A percentile compares a stretch with the other conserved stretches of the same genome.
Evolutionary conservation across 31 red algal species (phyloP).

Genomic region (Endocladia muricata): DNA sequence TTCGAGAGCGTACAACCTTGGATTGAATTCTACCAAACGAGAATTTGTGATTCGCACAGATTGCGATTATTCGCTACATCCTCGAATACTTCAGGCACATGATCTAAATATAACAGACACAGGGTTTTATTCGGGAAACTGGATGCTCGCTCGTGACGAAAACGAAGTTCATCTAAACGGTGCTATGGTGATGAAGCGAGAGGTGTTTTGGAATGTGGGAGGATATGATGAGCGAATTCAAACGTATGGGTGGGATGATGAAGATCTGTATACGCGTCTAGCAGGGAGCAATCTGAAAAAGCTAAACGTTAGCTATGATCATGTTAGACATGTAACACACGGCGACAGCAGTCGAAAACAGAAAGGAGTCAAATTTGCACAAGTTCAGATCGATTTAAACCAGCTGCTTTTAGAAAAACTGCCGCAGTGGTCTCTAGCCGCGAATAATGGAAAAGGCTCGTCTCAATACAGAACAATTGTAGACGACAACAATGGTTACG

Average conservation of each 20-base stretch:
- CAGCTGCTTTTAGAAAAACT: conserved; percentile 66
- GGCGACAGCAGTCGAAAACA: conserved; percentile 60
- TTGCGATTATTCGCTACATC: conserved; percentile 67
- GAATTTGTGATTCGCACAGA: conserved; percentile 54
- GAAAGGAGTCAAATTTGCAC: conserved; percentile 70
- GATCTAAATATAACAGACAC: conserved; percentile 9
- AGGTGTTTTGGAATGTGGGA: conserved; percentile 43
- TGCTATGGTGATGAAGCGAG: conserved; percentile 45
- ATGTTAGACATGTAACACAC: conserved; percentile 64
- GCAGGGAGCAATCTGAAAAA: conserved; percentile 25
- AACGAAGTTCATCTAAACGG: conserved; percentile 91
- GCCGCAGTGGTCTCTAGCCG: conserved; percentile 20
- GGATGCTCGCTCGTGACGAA: conserved; percentile 66
- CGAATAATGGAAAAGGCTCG: background rate
- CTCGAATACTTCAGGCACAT: conserved; percentile 32
- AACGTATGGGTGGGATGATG: conserved; percentile 92
- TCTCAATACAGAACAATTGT: conserved; percentile 23
- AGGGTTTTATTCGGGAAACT: conserved; percentile 68
- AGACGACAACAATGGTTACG: conserved; percentile 23
- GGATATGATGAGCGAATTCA: conserved; percentile 92
- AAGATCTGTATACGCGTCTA: conserved; percentile 68
- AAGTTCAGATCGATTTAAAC: conserved; percentile 77
- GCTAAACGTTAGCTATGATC: conserved; percentile 54
- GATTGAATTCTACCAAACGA: conserved; percentile 9
- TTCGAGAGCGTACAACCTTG: conserved; percentile 75